These are phyloP conservation scores for Fomes fomentarius DNA, from an alignment of 1,284 basidiomycete species.

Conservation along the genomic window DNA sequence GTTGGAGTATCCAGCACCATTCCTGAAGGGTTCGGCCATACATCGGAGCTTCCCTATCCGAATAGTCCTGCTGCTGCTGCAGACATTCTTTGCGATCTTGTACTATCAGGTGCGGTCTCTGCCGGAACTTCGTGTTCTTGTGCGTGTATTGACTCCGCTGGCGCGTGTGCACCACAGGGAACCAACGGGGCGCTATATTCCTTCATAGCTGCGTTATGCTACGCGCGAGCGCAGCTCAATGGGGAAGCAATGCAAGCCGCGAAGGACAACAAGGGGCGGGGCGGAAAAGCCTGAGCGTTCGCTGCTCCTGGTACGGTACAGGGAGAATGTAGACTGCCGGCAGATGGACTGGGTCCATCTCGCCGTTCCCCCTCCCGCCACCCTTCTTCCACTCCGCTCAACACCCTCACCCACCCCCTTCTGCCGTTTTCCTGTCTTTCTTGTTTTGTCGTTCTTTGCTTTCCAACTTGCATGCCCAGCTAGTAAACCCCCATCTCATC, in stretches of 20 bases:
- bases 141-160: not conserved
- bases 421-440: conserved; percentile 20
- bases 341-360: conserved; percentile 32
- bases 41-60: conserved; percentile 69
- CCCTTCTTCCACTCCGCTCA: conserved; percentile 7
- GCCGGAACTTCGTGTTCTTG: not conserved
- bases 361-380: conserved; percentile 20
- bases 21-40: conserved; percentile 56
- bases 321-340: conserved; percentile 26
- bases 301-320: conserved; percentile 28
- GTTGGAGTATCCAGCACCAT: conserved; percentile 69
- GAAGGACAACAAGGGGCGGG: conserved; percentile 63
- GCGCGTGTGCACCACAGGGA: conserved; percentile 48
- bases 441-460: conserved; percentile 25
- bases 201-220: conserved; percentile 66
- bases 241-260: conserved; percentile 71
- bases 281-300: conserved; percentile 53
- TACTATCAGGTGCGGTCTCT: conserved; percentile 72
- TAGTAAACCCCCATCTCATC: conserved; percentile 1
- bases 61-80: conserved; percentile 65
- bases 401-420: conserved; percentile 1
- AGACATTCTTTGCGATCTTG: conserved; percentile 67
- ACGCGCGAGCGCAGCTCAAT: conserved; percentile 60
- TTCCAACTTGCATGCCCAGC: conserved; percentile 25
- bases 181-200: conserved; percentile 78